These are phyloP conservation scores for Paecilomyces sp. DNA, from an alignment of 2,329 filamentous ascomycete genomes.

Conservation along the genomic window DNA sequence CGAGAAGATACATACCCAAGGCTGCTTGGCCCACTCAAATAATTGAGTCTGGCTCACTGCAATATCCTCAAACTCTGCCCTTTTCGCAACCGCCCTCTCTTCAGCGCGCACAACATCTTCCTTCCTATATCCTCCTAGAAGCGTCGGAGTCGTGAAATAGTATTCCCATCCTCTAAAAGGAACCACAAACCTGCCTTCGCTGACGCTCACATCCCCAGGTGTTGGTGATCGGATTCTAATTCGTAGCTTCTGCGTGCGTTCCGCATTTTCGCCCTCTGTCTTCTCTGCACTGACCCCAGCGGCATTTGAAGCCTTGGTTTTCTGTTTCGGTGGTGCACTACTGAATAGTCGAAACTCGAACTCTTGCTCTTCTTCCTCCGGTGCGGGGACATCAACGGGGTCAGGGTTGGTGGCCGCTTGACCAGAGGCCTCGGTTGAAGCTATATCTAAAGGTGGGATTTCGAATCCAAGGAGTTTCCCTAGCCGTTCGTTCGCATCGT, in stretches of 20 bases:
- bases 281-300: background rate
- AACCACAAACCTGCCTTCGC: constrained; percentile 31
- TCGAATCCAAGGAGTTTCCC: constrained; percentile 28
- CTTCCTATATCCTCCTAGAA: constrained; percentile 12
- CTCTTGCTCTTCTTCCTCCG: constrained; percentile 25
- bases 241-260: constrained; percentile 27
- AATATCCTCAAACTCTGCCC: constrained; percentile 26
- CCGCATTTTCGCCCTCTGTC: background rate
- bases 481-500: constrained; percentile 24
- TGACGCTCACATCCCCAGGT: constrained; percentile 16
- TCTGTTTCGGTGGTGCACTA: constrained; percentile 16
- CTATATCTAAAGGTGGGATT: constrained; percentile 4
- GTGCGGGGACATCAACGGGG: constrained; percentile 1
- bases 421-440: constrained; percentile 5
- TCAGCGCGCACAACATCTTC: constrained; percentile 6
- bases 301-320: background rate
- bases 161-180: constrained; percentile 36
- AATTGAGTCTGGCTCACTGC: constrained; percentile 29
- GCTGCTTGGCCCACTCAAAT: constrained; percentile 18
- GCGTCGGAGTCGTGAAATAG: constrained; percentile 30
- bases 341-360: constrained; percentile 38
- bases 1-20: constrained; percentile 25
- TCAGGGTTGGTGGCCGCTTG: background rate
- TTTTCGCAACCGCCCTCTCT: constrained; percentile 11
- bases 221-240: constrained; percentile 34